These are phyloP conservation scores for Dothideomycetidae sp. DNA, from an alignment of 2,329 filamentous ascomycete genomes.

Conservation along the genomic window DNA sequence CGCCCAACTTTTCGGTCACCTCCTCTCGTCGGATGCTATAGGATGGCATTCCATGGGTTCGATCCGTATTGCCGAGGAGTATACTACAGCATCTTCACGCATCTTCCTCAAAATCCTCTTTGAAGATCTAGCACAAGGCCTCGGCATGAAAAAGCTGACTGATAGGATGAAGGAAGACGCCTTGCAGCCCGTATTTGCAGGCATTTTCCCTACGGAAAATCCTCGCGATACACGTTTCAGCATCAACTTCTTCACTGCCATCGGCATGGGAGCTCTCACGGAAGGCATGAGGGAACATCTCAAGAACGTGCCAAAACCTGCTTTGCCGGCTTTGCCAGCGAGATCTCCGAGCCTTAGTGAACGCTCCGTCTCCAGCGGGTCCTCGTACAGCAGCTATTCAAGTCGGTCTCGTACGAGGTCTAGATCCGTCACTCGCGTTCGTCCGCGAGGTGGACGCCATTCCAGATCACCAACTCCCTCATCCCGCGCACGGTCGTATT, in stretches of 20 bases:
- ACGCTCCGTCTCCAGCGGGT: conserved; percentile 60
- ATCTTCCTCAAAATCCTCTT: conserved; percentile 99
- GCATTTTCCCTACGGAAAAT: conserved; percentile 81
- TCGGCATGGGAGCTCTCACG: conserved; percentile 87
- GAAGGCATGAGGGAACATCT: conserved; percentile 89
- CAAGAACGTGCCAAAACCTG: conserved; percentile 77
- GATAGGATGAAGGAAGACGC: conserved; percentile 64
- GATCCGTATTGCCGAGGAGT: conserved; percentile 87
- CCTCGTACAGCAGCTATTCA: conserved; percentile 61
- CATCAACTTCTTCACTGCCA: conserved; percentile 98
- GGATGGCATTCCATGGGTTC: conserved; percentile 80
- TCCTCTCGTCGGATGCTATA: conserved; percentile 75
- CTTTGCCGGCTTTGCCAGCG: conserved; percentile 50
- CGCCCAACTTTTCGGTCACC: conserved; percentile 83
- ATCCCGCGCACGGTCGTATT: conserved; percentile 7
- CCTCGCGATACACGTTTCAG: conserved; percentile 86
- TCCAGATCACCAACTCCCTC: conserved; percentile 19
- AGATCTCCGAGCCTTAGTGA: conserved; percentile 41
- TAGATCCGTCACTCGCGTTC: conserved; percentile 16
- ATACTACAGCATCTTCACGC: conserved; percentile 88
- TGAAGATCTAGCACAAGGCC: conserved; percentile 74
- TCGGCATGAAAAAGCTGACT: conserved; percentile 69
- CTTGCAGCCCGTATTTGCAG: conserved; percentile 63
- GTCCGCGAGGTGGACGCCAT: conserved; percentile 13
- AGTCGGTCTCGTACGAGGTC: conserved; percentile 20